Base-by-base conservation (phyloP, 75 land plant genomes). In the Sequoiadendron giganteum region DNA sequence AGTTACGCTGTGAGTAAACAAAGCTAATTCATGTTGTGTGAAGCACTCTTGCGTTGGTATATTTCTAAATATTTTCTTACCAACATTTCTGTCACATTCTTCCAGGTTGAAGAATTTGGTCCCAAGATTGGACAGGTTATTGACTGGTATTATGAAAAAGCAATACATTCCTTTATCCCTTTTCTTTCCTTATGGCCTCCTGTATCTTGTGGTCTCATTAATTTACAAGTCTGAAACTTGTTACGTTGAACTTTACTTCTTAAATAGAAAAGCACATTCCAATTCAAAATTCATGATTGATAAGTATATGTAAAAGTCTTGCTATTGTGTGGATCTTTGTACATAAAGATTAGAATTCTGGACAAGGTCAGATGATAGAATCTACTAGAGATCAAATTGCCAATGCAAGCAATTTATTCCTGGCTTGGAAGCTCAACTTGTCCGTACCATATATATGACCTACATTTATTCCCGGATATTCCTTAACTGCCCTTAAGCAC, bases 121-220 rank as follows among this genome's bases (percentile, higher is more conserved):
- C 83, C 83, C 83, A 80, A 80, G 83, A 80, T 80, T 21, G 83
- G 83, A 25, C 83, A 80, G 83, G 49, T 80, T 43, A 80, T 80
- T 40, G 83, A 80, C 83, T 80, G 83, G 83, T 80, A 80, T 80
- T 80, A 80, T 43, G 83, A 10, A 80, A 80, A 80, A 77, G 7
- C 40, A 77, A 18, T 11, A 77, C 40, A 42, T 80, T 80, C 38
- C 43, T 80, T 30, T 43, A 21, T 42, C 28, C 21, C 9, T 39
- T 25, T 80, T 49, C 21, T 43, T 80, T 80, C 83, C 11, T 80
- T 80, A 25, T 7, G 83, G 83, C 19, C 28, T 39, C 10, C 28
- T 42, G 9, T 80, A 21, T 80, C 10, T 21, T 80, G n/a, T 5
- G 0, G 83, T 80, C 21, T 80, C 47, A 19, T 3, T 42, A 8